Evolutionary conservation across 805 yeast genomes (phyloP).

Genomic region (Candida patagonica): DNA sequence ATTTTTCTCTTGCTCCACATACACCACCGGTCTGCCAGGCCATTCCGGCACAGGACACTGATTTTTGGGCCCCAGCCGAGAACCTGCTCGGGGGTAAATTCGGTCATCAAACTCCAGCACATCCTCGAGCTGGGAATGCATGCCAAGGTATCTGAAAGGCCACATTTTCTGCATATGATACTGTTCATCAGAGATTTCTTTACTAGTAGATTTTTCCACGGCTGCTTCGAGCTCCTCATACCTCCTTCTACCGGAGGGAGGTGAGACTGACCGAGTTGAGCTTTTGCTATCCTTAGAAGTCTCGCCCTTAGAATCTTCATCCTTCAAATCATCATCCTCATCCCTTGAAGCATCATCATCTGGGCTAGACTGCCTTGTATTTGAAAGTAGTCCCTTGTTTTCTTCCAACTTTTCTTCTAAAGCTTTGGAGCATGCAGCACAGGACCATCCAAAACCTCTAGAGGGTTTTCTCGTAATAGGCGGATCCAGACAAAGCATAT

Average conservation of each 20-base stretch:
- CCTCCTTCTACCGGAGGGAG: slow-evolving; percentile 6
- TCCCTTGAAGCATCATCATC: slow-evolving; percentile 1
- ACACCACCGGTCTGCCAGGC: slow-evolving; percentile 56
- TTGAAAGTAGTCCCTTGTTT: slow-evolving; percentile 14
- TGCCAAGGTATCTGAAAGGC: slow-evolving; percentile 73
- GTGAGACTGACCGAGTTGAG: neutral
- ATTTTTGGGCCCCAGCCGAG: slow-evolving; percentile 63
- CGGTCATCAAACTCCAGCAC: slow-evolving; percentile 69
- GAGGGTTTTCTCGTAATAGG: slow-evolving; percentile 73
- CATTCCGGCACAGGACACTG: slow-evolving; percentile 55
- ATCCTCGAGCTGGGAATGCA: slow-evolving; percentile 65
- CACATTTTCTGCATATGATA: slow-evolving; percentile 34
- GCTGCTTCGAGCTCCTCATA: slow-evolving; percentile 22
- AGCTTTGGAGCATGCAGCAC: slow-evolving; percentile 55
- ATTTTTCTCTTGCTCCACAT: slow-evolving; percentile 36
- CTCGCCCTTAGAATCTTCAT: neutral
- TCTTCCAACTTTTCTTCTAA: slow-evolving; percentile 18
- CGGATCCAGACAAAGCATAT: slow-evolving; percentile 78
- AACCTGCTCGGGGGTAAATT: slow-evolving; percentile 72
- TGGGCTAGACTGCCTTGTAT: neutral
- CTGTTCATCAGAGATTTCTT: slow-evolving; percentile 22
- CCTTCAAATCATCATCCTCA: neutral
- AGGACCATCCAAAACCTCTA: slow-evolving; percentile 84
- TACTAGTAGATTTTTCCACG: neutral
- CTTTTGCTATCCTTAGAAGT: neutral